Evolutionary conservation across 2,329 filamentous ascomycete species (phyloP), one percentile per base, ranked within the genome.

Genomic region (Phyllosticta citrichinensis): DNA sequence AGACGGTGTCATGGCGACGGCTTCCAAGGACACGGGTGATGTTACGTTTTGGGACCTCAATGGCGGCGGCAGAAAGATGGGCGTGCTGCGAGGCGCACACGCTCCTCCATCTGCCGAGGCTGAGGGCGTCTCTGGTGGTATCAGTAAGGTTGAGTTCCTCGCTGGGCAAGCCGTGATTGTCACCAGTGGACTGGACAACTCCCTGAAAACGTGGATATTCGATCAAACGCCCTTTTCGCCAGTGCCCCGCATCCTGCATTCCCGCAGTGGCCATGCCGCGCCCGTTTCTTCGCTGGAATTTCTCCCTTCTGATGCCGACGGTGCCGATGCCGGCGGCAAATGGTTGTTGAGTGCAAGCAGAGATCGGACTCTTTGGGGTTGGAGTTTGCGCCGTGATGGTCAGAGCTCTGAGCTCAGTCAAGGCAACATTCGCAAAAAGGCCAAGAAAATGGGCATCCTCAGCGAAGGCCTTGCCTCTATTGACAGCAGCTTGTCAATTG

Each of bases 31-130:
- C 3, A 92, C 83, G 63, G 93, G 94, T 35, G 94, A 99, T 73
- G 83, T 99, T 53, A 96, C 90, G 0, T 87, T 99, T 65, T 99
- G 94, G 94, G 94, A 99, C 72, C 80, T 99, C 61, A 97, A 97
- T 71, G 82, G 88, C 47, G 91, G 91, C 17, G 91, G 91, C 5
- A 86, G 90, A 67, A 86, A 96, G 61, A 89, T 89, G 76, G 92
- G 94, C 55, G 84, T 96, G 12, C 80, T 99, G 40, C 85, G 92
- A 66, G 89, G 90, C 60, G 94, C 93, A 0, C 94, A 99, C 72
- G 90, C 91, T 66, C 87, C 89, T 5, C 87, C 89, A 4, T 81
- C 82, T 1, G 80, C 80, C 2, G 74, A 75, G 1, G 73, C 77
- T n/a, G 74, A 72, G 22, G 71, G 70, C 2, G 81, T 88, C 19